Conservation (phyloP, 306 rosid genomes). For the Castanea crenata region DNA sequence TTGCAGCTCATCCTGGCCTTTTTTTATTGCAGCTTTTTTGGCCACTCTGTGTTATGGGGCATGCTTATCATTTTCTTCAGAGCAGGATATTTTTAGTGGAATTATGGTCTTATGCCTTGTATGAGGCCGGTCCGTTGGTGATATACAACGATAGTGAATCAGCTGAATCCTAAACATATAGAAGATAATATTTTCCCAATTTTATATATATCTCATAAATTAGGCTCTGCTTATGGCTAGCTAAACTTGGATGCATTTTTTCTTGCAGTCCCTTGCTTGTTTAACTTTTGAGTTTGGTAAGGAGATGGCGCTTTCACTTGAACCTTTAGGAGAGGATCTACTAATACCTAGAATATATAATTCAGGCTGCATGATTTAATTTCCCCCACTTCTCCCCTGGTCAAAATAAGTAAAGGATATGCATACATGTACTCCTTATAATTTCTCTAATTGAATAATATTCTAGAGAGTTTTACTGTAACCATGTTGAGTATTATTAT, state of each 20-base stretch:
- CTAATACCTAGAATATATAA: too few relatives aligned
- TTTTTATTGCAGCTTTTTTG: slow-evolving; percentile 1
- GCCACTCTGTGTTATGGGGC: neutral
- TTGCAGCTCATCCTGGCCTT: slow-evolving; percentile 1
- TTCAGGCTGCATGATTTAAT: too few relatives aligned
- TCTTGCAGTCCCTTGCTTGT: neutral
- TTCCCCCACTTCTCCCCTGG: too few relatives aligned
- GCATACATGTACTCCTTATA: too few relatives aligned
- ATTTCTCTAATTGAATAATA: too few relatives aligned
- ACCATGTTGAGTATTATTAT: too few relatives aligned
- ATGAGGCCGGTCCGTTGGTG: neutral
- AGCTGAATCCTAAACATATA: too few relatives aligned
- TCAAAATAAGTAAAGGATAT: too few relatives aligned
- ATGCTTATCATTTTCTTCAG: slow-evolving; percentile 2
- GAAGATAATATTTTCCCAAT: too few relatives aligned
- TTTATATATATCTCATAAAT: neutral
- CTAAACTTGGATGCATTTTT: neutral
- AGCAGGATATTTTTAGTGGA: neutral
- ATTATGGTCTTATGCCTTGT: neutral
- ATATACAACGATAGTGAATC: neutral
- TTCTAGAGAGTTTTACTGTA: too few relatives aligned
- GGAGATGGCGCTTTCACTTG: neutral
- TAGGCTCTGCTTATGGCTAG: neutral
- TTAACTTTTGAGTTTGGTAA: neutral
- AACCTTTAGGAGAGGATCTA: neutral